Evolutionary conservation across 805 yeast species (phyloP).

Genomic region (Debaryomyces castellii): DNA sequence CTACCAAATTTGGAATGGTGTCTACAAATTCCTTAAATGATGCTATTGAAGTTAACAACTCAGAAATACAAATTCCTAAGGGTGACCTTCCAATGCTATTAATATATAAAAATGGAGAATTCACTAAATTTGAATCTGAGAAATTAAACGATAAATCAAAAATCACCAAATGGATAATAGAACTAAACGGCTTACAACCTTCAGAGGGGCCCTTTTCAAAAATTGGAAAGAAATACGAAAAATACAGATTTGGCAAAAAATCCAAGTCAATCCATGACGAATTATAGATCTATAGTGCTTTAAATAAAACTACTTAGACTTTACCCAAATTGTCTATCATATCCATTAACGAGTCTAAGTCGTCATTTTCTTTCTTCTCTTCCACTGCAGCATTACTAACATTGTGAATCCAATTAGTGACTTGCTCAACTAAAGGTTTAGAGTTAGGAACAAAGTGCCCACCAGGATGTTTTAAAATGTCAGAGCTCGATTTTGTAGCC

Average conservation of each 20-base stretch:
- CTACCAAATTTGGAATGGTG: slow-evolving; percentile 47
- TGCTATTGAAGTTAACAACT: slow-evolving; percentile 16
- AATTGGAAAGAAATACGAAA: slow-evolving; percentile 27
- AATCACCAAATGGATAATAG: slow-evolving; percentile 33
- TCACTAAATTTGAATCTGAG: slow-evolving; percentile 20
- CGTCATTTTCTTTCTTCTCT: slow-evolving; percentile 20
- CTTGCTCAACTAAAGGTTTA: slow-evolving; percentile 45
- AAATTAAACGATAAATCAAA: slow-evolving; percentile 29
- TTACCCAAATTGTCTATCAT: slow-evolving; percentile 36
- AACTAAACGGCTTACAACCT: slow-evolving; percentile 24
- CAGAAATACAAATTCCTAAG: slow-evolving; percentile 17
- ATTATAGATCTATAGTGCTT: slow-evolving; percentile 12
- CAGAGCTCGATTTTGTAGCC: slow-evolving; percentile 42
- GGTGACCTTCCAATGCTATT: slow-evolving; percentile 29
- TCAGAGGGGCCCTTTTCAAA: slow-evolving; percentile 38
- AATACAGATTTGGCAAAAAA: slow-evolving; percentile 30
- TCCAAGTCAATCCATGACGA: slow-evolving; percentile 23
- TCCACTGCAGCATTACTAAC: slow-evolving; percentile 12
- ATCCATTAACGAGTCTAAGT: slow-evolving; percentile 31
- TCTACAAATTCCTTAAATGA: slow-evolving; percentile 21
- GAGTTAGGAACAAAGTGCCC: slow-evolving; percentile 96
- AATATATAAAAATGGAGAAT: slow-evolving; percentile 15
- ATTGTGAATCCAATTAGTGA: slow-evolving; percentile 37
- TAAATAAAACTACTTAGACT: slow-evolving; percentile 3
- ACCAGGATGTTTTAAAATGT: slow-evolving; percentile 83